These are phyloP conservation scores for Mycena indigotica DNA, from an alignment of 768 basidiomycete genomes.

Conservation along the genomic window DNA sequence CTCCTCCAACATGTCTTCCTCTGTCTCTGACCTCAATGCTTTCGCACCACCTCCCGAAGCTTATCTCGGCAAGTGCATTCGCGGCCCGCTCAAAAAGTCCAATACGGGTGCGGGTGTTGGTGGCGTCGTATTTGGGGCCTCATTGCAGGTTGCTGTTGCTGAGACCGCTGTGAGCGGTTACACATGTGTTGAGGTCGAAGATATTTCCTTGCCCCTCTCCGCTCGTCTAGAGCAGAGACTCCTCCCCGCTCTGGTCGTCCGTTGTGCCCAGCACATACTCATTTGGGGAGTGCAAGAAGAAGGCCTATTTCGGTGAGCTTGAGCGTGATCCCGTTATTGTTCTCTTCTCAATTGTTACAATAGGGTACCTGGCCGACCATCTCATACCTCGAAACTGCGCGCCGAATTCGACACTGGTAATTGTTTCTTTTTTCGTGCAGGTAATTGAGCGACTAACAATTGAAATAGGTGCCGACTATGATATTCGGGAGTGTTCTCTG, in stretches of 20 bases:
- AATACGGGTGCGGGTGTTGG: slow-evolving; percentile 37
- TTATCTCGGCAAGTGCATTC: slow-evolving; percentile 53
- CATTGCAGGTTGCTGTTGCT: slow-evolving; percentile 54
- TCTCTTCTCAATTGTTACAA: slow-evolving; percentile 20
- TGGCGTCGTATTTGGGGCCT: slow-evolving; percentile 69
- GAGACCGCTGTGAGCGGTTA: slow-evolving; percentile 53
- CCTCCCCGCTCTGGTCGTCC: slow-evolving; percentile 75
- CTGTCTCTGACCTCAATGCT: slow-evolving; percentile 54
- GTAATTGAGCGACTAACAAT: too few relatives aligned
- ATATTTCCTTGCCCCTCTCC: slow-evolving; percentile 24
- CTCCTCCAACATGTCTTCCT: slow-evolving; percentile 45
- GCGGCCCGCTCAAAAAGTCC: slow-evolving; percentile 51
- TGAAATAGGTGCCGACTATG: slow-evolving; percentile 81
- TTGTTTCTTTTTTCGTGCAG: slow-evolving; percentile 12
- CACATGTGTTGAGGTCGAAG: slow-evolving; percentile 20
- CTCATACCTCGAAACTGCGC: slow-evolving; percentile 74
- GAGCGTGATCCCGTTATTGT: slow-evolving; percentile 9
- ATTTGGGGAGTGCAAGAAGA: slow-evolving; percentile 86
- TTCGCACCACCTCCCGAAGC: slow-evolving; percentile 46
- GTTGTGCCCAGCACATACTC: slow-evolving; percentile 82
- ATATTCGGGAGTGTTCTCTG: slow-evolving; percentile 75
- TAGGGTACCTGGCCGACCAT: slow-evolving; percentile 82
- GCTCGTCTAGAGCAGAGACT: slow-evolving; percentile 50
- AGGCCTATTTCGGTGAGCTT: slow-evolving; percentile 76
- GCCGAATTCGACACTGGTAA: slow-evolving; percentile 80